These are phyloP conservation scores for Homolaphlyctis polyrhiza DNA, from an alignment of 371 early-diverging fungal genomes.

Conservation along the genomic window DNA sequence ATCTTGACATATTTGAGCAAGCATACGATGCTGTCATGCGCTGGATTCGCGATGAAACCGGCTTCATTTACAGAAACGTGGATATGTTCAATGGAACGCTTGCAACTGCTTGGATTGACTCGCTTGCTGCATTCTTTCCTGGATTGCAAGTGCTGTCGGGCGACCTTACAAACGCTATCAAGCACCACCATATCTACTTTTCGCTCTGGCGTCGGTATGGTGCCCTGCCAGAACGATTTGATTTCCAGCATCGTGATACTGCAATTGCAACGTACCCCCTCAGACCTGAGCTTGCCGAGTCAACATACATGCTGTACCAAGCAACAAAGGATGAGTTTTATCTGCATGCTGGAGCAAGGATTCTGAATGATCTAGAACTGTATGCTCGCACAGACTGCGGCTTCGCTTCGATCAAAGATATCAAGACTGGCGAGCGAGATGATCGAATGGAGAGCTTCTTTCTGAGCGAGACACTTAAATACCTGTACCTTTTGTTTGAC, in stretches of 20 bases:
- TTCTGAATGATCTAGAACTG: slow-evolving; percentile 72
- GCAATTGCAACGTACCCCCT: slow-evolving; percentile 71
- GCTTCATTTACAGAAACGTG: slow-evolving; percentile 80
- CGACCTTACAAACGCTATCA: slow-evolving; percentile 77
- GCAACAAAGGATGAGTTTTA: slow-evolving; percentile 91
- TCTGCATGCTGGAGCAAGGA: slow-evolving; percentile 80
- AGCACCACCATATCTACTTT: slow-evolving; percentile 73
- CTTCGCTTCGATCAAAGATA: slow-evolving; percentile 70
- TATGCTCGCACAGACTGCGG: slow-evolving; percentile 75
- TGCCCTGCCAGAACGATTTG: slow-evolving; percentile 84
- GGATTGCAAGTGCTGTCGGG: slow-evolving; percentile 84
- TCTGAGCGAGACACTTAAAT: slow-evolving; percentile 92
- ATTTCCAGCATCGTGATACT: slow-evolving; percentile 56
- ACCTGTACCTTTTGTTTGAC: slow-evolving; percentile 87
- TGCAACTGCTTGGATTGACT: slow-evolving; percentile 79
- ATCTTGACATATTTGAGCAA: slow-evolving; percentile 72
- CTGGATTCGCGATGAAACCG: slow-evolving; percentile 61
- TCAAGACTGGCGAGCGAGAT: slow-evolving; percentile 59
- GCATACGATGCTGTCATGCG: slow-evolving; percentile 67
- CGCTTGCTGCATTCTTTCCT: slow-evolving; percentile 87
- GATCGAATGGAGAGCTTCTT: slow-evolving; percentile 94
- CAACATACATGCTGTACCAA: slow-evolving; percentile 85
- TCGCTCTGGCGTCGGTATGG: slow-evolving; percentile 81
- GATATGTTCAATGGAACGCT: slow-evolving; percentile 68
- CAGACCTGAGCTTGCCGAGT: slow-evolving; percentile 92